A percentile compares a stretch with the other conserved stretches of the same genome.
Evolutionary conservation across 306 rosid genomes (phyloP).

Genomic region (Pyrus bretschneideri): DNA sequence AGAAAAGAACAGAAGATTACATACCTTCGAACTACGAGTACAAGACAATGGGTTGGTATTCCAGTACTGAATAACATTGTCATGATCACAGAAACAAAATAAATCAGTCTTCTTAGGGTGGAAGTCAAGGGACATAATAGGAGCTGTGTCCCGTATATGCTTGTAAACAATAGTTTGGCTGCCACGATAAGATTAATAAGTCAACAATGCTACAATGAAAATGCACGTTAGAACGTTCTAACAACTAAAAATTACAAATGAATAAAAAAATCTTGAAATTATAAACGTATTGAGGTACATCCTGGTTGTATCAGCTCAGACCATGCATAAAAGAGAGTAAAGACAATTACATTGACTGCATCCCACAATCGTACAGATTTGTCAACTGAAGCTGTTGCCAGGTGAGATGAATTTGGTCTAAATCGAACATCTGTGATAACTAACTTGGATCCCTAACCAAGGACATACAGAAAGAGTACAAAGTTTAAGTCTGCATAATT

Average conservation of each 20-base stretch:
- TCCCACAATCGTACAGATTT: constrained; percentile 85
- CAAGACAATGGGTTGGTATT: constrained; percentile 44
- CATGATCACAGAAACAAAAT: constrained; percentile 76
- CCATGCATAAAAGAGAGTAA: background rate
- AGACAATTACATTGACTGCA: constrained; percentile 61
- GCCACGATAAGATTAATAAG: constrained; percentile 31
- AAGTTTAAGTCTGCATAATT: background rate
- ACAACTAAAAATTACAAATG: background rate
- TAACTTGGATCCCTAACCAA: background rate
- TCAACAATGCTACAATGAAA: background rate
- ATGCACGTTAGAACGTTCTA: background rate
- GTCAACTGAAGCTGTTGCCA: constrained; percentile 90
- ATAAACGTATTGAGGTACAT: too few relatives aligned
- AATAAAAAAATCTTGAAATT: too few relatives aligned
- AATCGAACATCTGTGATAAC: constrained; percentile 83
- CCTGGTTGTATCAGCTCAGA: background rate
- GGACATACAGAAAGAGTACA: constrained; percentile 1
- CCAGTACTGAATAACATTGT: constrained; percentile 78
- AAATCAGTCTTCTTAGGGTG: constrained; percentile 79
- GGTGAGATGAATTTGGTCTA: constrained; percentile 84
- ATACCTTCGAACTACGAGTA: constrained; percentile 61
- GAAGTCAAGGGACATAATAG: constrained; percentile 75
- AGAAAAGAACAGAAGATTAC: background rate
- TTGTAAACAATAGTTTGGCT: constrained; percentile 57
- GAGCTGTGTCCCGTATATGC: constrained; percentile 51